These are phyloP conservation scores for Astrephomene gubernaculifera DNA, from an alignment of 139 green algal genomes.

Conservation along the genomic window DNA sequence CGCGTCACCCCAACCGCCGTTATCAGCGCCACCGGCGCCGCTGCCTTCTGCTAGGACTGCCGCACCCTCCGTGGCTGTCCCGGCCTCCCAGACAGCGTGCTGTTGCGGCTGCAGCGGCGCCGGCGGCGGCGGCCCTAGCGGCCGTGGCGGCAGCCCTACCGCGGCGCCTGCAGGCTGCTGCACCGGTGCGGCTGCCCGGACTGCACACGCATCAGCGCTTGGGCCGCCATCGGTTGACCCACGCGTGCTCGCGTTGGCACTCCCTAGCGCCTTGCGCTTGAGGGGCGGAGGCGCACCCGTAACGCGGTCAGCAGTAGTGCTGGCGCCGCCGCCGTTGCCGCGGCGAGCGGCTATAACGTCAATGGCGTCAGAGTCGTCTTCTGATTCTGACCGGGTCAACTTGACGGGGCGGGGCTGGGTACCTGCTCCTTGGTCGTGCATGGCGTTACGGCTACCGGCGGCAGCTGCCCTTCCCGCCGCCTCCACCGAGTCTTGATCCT, in stretches of 20 bases:
- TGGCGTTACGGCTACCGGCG: neutral
- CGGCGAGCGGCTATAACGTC: neutral
- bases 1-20: neutral
- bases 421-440: neutral
- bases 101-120: too few relatives aligned
- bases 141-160: neutral
- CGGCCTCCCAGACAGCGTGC: neutral
- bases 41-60: neutral
- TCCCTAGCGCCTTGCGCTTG: conserved; percentile 13
- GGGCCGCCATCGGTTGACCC: neutral
- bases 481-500: too few relatives aligned
- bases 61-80: neutral
- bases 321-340: neutral
- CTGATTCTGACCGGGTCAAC: neutral
- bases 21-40: neutral
- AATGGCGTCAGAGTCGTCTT: neutral
- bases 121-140: too few relatives aligned
- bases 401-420: neutral
- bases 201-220: too few relatives aligned
- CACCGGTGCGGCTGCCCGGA: neutral
- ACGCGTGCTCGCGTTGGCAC: neutral
- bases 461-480: neutral
- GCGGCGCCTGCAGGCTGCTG: neutral
- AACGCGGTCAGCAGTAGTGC: neutral
- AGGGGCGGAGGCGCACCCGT: neutral